phyloP scores from a whole-genome alignment of 768 basidiomycete genomes.

The Chalciporus sphaerocephalus region DNA sequence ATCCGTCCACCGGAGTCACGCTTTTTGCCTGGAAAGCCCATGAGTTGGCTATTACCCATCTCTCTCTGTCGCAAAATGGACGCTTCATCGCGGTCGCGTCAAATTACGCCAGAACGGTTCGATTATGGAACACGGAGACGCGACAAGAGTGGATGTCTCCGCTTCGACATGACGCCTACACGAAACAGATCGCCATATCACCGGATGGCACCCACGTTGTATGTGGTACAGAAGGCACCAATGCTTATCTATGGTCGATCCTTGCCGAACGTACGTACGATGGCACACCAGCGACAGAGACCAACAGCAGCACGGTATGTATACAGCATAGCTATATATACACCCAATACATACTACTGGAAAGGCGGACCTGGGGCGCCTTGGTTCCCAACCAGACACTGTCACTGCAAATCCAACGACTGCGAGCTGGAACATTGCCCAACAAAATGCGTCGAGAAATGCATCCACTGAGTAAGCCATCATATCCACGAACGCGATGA shows the following conservation, averaged over 20 bases:
- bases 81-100: conserved; percentile 9
- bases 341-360: background rate
- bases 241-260: conserved; percentile 3
- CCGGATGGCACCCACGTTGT: conserved; percentile 1
- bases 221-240: background rate
- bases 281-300: background rate
- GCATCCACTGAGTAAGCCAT: background rate
- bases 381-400: background rate
- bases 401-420: background rate
- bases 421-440: background rate
- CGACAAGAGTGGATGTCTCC: background rate
- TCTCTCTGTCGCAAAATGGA: conserved; percentile 12
- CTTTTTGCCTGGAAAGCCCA: conserved; percentile 8
- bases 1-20: conserved; percentile 1
- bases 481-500: background rate
- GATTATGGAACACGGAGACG: conserved; percentile 10
- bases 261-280: background rate
- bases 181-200: conserved; percentile 2
- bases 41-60: background rate
- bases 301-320: background rate
- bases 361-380: background rate
- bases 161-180: background rate
- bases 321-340: background rate
- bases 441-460: background rate
- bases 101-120: conserved; percentile 10